These are phyloP conservation scores for Silene noctiflora DNA, from an alignment of 179 eudicot genomes.

Conservation along the genomic window DNA sequence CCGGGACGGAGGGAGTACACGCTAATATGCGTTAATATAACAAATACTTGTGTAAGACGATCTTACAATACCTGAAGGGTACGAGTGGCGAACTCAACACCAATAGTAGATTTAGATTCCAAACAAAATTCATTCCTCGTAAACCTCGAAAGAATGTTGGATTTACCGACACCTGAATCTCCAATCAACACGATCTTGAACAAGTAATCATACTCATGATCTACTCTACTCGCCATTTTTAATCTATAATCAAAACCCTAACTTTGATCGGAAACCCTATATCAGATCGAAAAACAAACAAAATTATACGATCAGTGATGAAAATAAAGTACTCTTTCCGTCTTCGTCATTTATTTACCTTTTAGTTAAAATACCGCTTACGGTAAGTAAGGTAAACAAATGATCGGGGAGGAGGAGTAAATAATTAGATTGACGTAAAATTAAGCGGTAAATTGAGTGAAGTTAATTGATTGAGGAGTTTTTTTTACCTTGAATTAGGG, in stretches of 20 bases:
- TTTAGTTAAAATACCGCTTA: no score
- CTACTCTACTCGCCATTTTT: slow-evolving; percentile 63
- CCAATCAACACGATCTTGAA: slow-evolving; percentile 69
- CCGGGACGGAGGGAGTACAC: no score
- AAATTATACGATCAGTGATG: not conserved
- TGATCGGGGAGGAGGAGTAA: no score
- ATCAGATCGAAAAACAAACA: slow-evolving; percentile 3
- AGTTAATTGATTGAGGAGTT: no score
- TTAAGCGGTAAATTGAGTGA: no score
- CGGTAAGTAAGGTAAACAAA: no score
- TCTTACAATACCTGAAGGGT: slow-evolving; percentile 47
- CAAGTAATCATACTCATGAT: slow-evolving; percentile 63
- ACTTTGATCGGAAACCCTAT: slow-evolving; percentile 29
- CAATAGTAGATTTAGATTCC: slow-evolving; percentile 67
- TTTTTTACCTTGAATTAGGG: no score
- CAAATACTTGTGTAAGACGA: not conserved
- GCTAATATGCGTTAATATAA: no score
- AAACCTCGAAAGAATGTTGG: slow-evolving; percentile 61
- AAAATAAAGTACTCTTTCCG: not conserved
- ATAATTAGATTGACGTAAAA: no score
- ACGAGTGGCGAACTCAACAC: slow-evolving; percentile 64
- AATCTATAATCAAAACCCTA: no score
- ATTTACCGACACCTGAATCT: slow-evolving; percentile 70
- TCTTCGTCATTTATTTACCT: no score
- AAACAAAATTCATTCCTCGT: slow-evolving; percentile 63